Base-by-base conservation (phyloP, 805 yeast genomes). In the Clavispora asparagi region DNA sequence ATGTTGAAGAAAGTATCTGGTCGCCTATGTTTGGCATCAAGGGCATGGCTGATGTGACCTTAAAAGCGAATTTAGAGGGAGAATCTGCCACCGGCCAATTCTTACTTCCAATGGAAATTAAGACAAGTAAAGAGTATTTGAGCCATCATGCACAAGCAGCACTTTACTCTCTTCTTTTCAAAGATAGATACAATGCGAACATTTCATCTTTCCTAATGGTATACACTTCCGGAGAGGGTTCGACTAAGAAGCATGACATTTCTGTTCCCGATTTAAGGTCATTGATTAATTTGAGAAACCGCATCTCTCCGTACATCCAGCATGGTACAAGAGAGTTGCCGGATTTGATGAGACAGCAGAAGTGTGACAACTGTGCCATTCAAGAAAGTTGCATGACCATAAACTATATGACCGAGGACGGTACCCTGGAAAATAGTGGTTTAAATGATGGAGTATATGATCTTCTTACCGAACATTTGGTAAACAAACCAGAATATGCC, bases 1-100 rank as follows among this genome's bases (percentile, higher is more conserved):
- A 87, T 58, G 79, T 88, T 9, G 99, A 94, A 63, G 97, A 94
- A 57, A 86, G 83, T 55, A 83, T 94, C 12, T 83, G 95, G 89
- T 88, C 97, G 0, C 96, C 97, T 0, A 76, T 79, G 59, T 90
- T 78, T 67, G 99, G 99, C 0, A 65, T 94, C 8, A 80, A 88
- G 54, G 99, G 99, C 0, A 79, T 84, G 55, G 81, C 91, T 14
- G 99, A 94, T 67, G 96, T 85, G 3, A 89, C 96, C 0, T 74
- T 89, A 1, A 85, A 85, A 53, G 85, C 86, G 0, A 62, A 68
- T 25, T 59, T 76, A 8, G 67, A 68, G 39, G 71, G 70, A 6
- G 50, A 57, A 4, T 52, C 59, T 6, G 58, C 61, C 12, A 52
- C 54, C 1, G 77, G 77, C n/a, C 77, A 70, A 30, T 73, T 60